phyloP scores from a whole-genome alignment of 441 rosid genomes.

The Adansonia gregorii region DNA sequence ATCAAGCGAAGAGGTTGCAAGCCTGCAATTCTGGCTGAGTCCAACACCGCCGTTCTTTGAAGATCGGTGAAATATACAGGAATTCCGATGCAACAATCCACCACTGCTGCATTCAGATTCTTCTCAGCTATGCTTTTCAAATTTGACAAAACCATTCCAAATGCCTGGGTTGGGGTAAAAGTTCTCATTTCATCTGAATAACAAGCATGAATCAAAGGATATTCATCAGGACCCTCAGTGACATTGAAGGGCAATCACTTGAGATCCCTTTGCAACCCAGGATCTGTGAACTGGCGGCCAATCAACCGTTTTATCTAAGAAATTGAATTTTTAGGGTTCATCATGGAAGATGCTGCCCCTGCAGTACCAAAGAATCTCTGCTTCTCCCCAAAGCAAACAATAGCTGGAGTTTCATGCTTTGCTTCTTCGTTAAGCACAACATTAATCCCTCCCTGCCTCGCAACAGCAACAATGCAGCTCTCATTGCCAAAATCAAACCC shows the following conservation, averaged over 20 bases:
- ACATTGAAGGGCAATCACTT: conserved; percentile 72
- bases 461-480: conserved; percentile 89
- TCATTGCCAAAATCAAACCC: conserved; percentile 97
- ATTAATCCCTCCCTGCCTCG: conserved; percentile 93
- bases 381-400: conserved; percentile 95
- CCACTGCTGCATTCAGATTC: conserved; percentile 83
- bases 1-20: conserved; percentile 80
- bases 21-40: conserved; percentile 95
- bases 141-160: conserved; percentile 88
- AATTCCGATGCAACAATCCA: conserved; percentile 93
- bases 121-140: conserved; percentile 85
- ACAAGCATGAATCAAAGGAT: conserved; percentile 75
- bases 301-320: conserved; percentile 86
- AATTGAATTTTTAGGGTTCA: conserved; percentile 90
- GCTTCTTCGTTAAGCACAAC: conserved; percentile 97
- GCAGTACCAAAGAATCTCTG: conserved; percentile 96
- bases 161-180: conserved; percentile 84
- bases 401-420: conserved; percentile 90
- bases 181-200: conserved; percentile 76
- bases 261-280: conserved; percentile 87
- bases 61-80: conserved; percentile 93
- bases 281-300: conserved; percentile 84
- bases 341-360: conserved; percentile 89
- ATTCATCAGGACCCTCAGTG: conserved; percentile 86
- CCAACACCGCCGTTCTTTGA: conserved; percentile 87